phyloP scores from a whole-genome alignment of 345 rosid species.

The Eucalyptus lansdowneana region DNA sequence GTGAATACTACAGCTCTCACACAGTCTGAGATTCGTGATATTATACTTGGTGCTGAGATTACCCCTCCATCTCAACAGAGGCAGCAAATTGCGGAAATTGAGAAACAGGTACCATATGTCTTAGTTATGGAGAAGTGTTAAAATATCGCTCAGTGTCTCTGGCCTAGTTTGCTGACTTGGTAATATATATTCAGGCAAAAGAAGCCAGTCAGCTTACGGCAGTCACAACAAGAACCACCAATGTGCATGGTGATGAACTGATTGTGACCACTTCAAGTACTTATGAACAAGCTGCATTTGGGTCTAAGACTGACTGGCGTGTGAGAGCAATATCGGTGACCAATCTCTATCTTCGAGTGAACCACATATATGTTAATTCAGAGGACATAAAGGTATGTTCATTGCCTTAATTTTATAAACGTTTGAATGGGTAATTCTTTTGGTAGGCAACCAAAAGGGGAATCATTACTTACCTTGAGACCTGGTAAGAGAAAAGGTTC shows the following conservation, averaged over 20 bases:
- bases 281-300: slow-evolving; percentile 81
- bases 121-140: neutral
- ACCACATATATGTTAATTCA: slow-evolving; percentile 87
- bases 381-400: slow-evolving; percentile 77
- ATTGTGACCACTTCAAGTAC: slow-evolving; percentile 89
- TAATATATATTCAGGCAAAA: slow-evolving; percentile 47
- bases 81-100: slow-evolving; percentile 90
- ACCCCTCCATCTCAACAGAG: slow-evolving; percentile 98
- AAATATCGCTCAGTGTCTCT: neutral
- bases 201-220: slow-evolving; percentile 94
- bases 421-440: too few species aligned
- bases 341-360: slow-evolving; percentile 88
- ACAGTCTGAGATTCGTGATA: slow-evolving; percentile 96
- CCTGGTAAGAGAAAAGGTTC: neutral
- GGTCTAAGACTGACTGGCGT: slow-evolving; percentile 98
- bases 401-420: neutral
- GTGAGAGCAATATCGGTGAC: slow-evolving; percentile 94
- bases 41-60: slow-evolving; percentile 97
- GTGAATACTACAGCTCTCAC: slow-evolving; percentile 94
- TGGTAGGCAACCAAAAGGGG: neutral
- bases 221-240: slow-evolving; percentile 84
- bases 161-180: neutral
- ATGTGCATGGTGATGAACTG: slow-evolving; percentile 92
- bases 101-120: slow-evolving; percentile 60
- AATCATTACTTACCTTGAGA: neutral